phyloP scores from a whole-genome alignment of 352 stramenopile species.

The Pythium biforme region DNA sequence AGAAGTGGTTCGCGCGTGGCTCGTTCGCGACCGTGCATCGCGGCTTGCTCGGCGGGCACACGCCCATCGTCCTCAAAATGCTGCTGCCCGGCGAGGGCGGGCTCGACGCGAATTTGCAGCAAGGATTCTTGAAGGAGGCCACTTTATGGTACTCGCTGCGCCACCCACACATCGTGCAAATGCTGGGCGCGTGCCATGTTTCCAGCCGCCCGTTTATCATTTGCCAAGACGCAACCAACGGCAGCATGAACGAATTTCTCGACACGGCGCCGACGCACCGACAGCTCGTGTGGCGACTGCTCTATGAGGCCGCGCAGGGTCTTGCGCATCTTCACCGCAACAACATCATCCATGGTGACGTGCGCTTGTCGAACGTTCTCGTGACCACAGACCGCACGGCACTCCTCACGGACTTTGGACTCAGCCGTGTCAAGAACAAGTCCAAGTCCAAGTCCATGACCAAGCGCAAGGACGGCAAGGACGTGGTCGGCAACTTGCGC shows the following conservation, averaged over 20 bases:
- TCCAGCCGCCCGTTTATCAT: neutral
- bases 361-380: neutral
- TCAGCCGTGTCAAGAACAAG: constrained; percentile 12
- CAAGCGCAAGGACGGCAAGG: constrained; percentile 1
- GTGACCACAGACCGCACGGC: neutral
- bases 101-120: neutral
- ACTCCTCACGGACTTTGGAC: constrained; percentile 16
- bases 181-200: neutral
- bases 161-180: neutral
- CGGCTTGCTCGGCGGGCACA: neutral
- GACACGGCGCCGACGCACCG: neutral
- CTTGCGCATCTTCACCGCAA: neutral
- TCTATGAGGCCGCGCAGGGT: neutral
- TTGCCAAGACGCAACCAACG: neutral
- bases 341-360: neutral
- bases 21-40: neutral
- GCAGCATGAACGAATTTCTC: neutral
- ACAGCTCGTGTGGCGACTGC: neutral
- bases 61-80: neutral
- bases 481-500: neutral
- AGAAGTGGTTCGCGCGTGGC: neutral
- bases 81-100: neutral
- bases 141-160: neutral
- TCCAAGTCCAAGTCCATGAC: neutral
- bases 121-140: neutral